Evolutionary conservation across 495 filamentous ascomycete species (phyloP).

Genomic region (Cercophora scortea): DNA sequence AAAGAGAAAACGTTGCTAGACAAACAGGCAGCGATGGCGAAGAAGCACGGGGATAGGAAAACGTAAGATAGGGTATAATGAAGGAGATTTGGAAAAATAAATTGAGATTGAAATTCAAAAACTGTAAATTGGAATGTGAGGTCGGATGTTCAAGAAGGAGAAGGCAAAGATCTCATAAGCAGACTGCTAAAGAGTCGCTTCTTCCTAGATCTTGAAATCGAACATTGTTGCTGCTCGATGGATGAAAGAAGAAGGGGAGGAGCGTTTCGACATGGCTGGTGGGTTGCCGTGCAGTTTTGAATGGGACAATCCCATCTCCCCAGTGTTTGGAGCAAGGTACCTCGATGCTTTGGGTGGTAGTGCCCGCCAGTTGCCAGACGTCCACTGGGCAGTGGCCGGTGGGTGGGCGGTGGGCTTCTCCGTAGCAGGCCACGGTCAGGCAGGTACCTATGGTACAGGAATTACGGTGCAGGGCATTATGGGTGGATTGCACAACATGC

Average conservation of each 20-base stretch:
- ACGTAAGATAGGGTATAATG: slow-evolving; percentile 10
- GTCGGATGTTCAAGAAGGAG: slow-evolving; percentile 5
- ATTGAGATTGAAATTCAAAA: slow-evolving; percentile 7
- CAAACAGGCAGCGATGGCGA: slow-evolving; percentile 18
- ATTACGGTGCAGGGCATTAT: no score
- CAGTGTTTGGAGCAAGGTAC: not conserved
- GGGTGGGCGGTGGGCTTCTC: no score
- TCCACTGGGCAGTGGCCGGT: not conserved
- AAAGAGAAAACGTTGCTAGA: slow-evolving; percentile 21
- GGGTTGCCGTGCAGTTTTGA: slow-evolving; percentile 40
- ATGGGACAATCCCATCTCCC: slow-evolving; percentile 7
- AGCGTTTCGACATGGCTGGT: slow-evolving; percentile 22
- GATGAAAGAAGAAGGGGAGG: slow-evolving; percentile 25
- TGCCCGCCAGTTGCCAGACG: slow-evolving; percentile 4
- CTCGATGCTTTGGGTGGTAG: slow-evolving; percentile 5
- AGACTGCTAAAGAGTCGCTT: slow-evolving; percentile 40
- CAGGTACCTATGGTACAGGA: no score
- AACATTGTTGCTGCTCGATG: slow-evolving; percentile 41
- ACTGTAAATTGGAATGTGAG: slow-evolving; percentile 2
- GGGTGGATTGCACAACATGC: no score
- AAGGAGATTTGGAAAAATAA: slow-evolving; percentile 1
- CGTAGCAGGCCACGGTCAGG: no score
- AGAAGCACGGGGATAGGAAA: slow-evolving; percentile 1
- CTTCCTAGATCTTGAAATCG: slow-evolving; percentile 39
- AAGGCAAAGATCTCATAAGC: slow-evolving; percentile 34